Conservation (phyloP, 2,329 filamentous ascomycete species). For the Triangularia setosa region DNA sequence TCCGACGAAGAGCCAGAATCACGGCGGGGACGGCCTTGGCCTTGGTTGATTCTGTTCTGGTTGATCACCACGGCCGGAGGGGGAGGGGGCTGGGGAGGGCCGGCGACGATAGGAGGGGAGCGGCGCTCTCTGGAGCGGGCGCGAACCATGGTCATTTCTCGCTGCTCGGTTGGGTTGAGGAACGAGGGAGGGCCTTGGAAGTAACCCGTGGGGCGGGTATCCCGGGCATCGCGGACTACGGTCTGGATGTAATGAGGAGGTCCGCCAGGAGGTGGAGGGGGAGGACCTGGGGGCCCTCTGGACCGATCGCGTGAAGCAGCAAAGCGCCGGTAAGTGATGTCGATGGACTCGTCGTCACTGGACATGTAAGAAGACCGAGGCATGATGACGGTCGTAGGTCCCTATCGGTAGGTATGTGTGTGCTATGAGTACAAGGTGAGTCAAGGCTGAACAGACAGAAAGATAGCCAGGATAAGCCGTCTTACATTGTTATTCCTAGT, state of each 20-base stretch:
- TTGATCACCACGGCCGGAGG: slow-evolving; percentile 52
- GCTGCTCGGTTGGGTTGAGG: slow-evolving; percentile 36
- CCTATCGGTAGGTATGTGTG: neutral
- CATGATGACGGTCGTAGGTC: slow-evolving; percentile 1
- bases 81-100: slow-evolving; percentile 28
- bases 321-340: slow-evolving; percentile 40
- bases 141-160: slow-evolving; percentile 41
- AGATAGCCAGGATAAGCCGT: neutral
- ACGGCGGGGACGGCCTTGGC: slow-evolving; percentile 35
- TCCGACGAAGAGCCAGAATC: slow-evolving; percentile 30
- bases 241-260: slow-evolving; percentile 44
- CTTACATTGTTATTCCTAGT: neutral
- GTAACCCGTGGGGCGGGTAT: slow-evolving; percentile 37
- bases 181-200: slow-evolving; percentile 38
- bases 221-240: slow-evolving; percentile 23
- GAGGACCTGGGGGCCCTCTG: slow-evolving; percentile 7
- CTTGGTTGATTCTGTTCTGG: slow-evolving; percentile 50
- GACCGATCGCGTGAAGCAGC: slow-evolving; percentile 36
- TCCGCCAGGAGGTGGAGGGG: slow-evolving; percentile 26
- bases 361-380: slow-evolving; percentile 31
- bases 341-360: slow-evolving; percentile 52
- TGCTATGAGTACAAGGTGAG: neutral
- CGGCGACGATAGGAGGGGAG: slow-evolving; percentile 35
- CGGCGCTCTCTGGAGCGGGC: slow-evolving; percentile 45
- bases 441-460: neutral